Evolutionary conservation across 768 basidiomycete genomes (phyloP).

Genomic region (Pisolithus albus): DNA sequence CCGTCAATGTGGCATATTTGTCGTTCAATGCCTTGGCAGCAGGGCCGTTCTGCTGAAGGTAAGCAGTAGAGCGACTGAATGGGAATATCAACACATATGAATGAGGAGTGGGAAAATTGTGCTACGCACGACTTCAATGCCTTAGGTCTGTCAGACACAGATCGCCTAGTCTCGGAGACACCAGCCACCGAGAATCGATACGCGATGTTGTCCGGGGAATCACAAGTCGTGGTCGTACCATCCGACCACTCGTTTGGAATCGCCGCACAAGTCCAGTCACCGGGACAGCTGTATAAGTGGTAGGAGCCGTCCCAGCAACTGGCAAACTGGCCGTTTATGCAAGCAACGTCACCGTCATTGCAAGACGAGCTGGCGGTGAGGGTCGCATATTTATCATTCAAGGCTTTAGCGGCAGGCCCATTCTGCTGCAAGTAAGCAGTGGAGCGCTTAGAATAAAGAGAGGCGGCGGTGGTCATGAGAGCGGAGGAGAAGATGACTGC

Average conservation of each 20-base stretch:
- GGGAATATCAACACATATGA: neutral
- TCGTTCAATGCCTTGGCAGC: conserved; percentile 8
- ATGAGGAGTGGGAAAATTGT: neutral
- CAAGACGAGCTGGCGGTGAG: conserved; percentile 15
- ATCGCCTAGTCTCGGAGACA: conserved; percentile 11
- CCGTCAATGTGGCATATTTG: conserved; percentile 4
- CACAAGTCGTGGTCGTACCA: conserved; percentile 17
- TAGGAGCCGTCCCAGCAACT: conserved; percentile 11
- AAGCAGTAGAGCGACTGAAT: conserved; percentile 2
- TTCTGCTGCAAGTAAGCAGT: conserved; percentile 16
- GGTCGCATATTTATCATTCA: conserved; percentile 17
- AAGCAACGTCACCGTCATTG: conserved; percentile 12
- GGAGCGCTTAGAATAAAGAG: conserved; percentile 10
- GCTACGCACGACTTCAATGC: conserved; percentile 1
- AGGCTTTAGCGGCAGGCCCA: conserved; percentile 16
- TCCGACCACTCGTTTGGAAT: conserved; percentile 15
- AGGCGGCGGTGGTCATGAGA: conserved; percentile 16
- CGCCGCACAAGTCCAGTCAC: conserved; percentile 15
- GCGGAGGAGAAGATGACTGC: conserved; percentile 8
- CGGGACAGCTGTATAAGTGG: conserved; percentile 8
- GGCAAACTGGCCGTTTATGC: conserved; percentile 14
- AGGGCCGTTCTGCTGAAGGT: conserved; percentile 8
- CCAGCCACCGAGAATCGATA: conserved; percentile 15
- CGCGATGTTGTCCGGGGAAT: conserved; percentile 11
- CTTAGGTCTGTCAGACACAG: neutral